Conservation (phyloP, 768 basidiomycete genomes). For the Xerocomus brunneocitrinus region DNA sequence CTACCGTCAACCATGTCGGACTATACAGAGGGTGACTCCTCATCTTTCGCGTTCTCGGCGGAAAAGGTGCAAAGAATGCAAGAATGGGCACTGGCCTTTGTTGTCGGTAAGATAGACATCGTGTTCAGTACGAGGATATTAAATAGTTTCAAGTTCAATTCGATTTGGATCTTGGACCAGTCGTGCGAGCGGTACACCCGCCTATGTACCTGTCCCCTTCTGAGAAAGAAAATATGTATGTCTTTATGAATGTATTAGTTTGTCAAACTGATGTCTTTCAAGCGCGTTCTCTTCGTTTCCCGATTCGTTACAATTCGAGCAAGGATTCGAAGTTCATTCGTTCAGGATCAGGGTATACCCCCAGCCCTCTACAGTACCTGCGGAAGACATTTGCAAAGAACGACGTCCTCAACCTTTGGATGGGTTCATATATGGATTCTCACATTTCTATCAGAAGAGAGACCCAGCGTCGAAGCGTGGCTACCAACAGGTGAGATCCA, state of each 20-base stretch:
- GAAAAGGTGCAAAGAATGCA: conserved; percentile 48
- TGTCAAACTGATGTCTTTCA: conserved; percentile 1
- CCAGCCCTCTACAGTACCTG: conserved; percentile 15
- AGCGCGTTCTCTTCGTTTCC: conserved; percentile 94
- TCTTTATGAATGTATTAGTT: background rate
- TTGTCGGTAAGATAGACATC: conserved; percentile 48
- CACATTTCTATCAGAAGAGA: conserved; percentile 68
- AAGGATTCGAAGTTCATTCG: conserved; percentile 80
- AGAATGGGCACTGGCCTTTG: conserved; percentile 65
- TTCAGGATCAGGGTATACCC: conserved; percentile 71
- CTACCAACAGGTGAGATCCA: conserved; percentile 60
- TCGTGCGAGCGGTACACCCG: conserved; percentile 67
- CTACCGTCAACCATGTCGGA: conserved; percentile 30
- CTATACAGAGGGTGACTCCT: conserved; percentile 36
- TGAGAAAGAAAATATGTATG: conserved; percentile 80
- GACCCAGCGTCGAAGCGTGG: conserved; percentile 69
- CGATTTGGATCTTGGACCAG: conserved; percentile 83
- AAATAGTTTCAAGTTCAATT: conserved; percentile 60
- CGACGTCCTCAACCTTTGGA: conserved; percentile 43
- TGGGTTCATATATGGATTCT: conserved; percentile 74
- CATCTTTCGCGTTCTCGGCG: conserved; percentile 44
- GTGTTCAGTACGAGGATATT: background rate
- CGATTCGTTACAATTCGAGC: conserved; percentile 80
- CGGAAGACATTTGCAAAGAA: conserved; percentile 13
- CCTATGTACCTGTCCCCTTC: conserved; percentile 56